Base-by-base conservation (phyloP, 2,329 filamentous ascomycete species). In the Hypocrella siamensis region DNA sequence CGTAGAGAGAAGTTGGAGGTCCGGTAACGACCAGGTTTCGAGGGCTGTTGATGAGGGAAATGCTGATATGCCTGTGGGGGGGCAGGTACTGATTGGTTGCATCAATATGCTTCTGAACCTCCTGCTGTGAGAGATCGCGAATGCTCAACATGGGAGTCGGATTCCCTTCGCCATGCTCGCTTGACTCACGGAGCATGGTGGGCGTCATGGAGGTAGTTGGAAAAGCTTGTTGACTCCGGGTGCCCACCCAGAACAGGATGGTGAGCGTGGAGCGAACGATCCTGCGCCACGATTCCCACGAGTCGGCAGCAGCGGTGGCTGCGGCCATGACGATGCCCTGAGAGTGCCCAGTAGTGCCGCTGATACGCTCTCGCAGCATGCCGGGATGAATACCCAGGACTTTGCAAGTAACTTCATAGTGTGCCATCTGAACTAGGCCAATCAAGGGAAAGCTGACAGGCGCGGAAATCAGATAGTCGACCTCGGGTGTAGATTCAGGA, bases 71-170 rank as follows among this genome's bases (percentile, higher is more conserved):
- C 35, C 86, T 76, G 46, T 94, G 86, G 41, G 80, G 63, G 0
- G 90, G 90, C 35, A 98, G 70, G 61, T 98, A 93, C 53, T 94
- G 78, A 57, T 98, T 98, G 42, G 90, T 98, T 11, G 80, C 81
- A 58, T 96, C 80, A 44, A 98, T 93, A 59, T 96, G 88, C 56
- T 88, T 85, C 58, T 98, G 86, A 10, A 98, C 83, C 43, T 92
- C 81, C 27, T 77, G 70, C 47, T 80, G 74, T 1, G 88, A 79
- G 18, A 98, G 72, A 50, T 98, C 90, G 31, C 90, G 83, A 42
- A 98, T 93, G 48, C 90, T 96, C 42, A 98, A 63, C 90, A 98
- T 98, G 26, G 90, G 92, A 2, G 90, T 96, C 2, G 92, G 90
- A 5, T 70, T 71, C n/a, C 92, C 92, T 60, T 98, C 90, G 32